Conservation (phyloP, 1,284 basidiomycete species). For the Trichosporon ovoides region DNA sequence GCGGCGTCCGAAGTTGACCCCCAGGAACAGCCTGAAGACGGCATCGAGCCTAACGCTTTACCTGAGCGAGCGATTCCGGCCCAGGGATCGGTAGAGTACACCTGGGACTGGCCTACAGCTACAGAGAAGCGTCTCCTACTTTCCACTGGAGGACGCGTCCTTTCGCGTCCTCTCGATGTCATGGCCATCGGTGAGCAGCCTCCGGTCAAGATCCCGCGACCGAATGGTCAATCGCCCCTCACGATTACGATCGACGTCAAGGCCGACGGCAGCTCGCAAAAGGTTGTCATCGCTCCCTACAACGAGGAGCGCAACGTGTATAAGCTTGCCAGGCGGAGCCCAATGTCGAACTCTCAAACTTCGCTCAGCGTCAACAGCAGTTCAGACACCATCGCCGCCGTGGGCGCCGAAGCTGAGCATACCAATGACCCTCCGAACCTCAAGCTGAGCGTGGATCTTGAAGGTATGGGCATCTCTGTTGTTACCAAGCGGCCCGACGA, state of each 20-base stretch:
- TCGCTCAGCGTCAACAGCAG: constrained; percentile 9
- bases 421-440: constrained; percentile 65
- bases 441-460: constrained; percentile 69
- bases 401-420: constrained; percentile 78
- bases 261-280: constrained; percentile 80
- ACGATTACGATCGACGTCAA: constrained; percentile 87
- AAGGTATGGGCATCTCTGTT: constrained; percentile 88
- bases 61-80: constrained; percentile 25
- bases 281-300: constrained; percentile 84
- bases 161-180: constrained; percentile 75
- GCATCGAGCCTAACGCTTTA: constrained; percentile 49
- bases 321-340: constrained; percentile 60
- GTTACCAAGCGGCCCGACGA: constrained; percentile 84
- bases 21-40: constrained; percentile 21
- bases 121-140: constrained; percentile 75
- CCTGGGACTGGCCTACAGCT: constrained; percentile 92
- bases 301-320: constrained; percentile 80
- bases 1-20: constrained; percentile 1
- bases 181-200: constrained; percentile 93
- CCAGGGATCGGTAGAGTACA: constrained; percentile 55
- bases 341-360: constrained; percentile 22
- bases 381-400: constrained; percentile 33
- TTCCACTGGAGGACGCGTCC: constrained; percentile 54
- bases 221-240: constrained; percentile 50
- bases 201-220: constrained; percentile 69